These are phyloP conservation scores for Geranomyces variabilis DNA, from an alignment of 192 early-diverging fungal genomes.

Conservation along the genomic window DNA sequence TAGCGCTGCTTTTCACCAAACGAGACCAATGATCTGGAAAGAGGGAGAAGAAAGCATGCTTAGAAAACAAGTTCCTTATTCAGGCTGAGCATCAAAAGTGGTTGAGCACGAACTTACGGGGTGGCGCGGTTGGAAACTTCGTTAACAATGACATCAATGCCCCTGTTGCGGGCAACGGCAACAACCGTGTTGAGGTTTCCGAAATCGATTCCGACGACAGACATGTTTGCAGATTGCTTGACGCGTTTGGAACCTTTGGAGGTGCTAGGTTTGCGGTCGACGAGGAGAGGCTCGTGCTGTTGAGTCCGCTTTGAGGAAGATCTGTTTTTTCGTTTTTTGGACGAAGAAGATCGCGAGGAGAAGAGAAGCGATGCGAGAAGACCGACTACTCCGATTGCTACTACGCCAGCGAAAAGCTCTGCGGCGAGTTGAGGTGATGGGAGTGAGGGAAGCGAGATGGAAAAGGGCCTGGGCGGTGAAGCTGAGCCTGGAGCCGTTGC, in stretches of 20 bases:
- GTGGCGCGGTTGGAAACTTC: constrained; percentile 97
- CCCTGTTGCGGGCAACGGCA: constrained; percentile 95
- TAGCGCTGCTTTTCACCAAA: constrained; percentile 95
- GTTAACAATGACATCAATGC: constrained; percentile 96
- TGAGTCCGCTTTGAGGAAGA: neutral
- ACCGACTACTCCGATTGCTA: constrained; percentile 29
- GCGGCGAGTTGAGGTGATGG: neutral
- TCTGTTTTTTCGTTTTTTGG: neutral
- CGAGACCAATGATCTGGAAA: constrained; percentile 79
- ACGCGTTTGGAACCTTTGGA: constrained; percentile 9
- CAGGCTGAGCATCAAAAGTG: neutral
- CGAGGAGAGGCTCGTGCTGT: neutral
- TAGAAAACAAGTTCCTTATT: neutral
- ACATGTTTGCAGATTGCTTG: constrained; percentile 43
- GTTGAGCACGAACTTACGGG: constrained; percentile 64
- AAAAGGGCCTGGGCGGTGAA: too few relatives aligned
- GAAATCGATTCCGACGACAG: constrained; percentile 91
- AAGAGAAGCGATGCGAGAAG: constrained; percentile 24
- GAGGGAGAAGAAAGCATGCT: neutral
- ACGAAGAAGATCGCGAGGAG: neutral
- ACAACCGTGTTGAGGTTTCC: constrained; percentile 96
- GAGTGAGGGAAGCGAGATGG: neutral
- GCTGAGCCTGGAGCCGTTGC: too few relatives aligned
- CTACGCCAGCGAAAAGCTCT: constrained; percentile 19
- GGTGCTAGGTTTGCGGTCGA: constrained; percentile 9